Percentiles rank a stretch among this genome's conserved stretches.
Conservation (phyloP, 164 flowering plant genomes). For the Berberis thunbergii region DNA sequence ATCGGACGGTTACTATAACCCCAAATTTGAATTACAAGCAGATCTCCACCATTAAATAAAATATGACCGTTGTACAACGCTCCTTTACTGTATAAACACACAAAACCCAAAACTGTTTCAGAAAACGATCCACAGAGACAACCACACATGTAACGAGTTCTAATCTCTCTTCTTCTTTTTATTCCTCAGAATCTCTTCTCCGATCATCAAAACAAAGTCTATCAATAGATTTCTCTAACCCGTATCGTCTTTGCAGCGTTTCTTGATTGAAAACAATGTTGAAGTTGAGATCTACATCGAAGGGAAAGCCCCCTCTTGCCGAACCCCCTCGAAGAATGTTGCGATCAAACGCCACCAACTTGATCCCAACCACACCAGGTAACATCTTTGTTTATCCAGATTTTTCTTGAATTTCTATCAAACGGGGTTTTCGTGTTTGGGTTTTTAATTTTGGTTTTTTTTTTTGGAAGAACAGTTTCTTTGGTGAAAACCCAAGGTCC, state of each 20-base stretch:
- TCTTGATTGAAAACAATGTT: conserved; percentile 17
- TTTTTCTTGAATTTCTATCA: background rate
- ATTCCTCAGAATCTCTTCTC: background rate
- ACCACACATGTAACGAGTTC: background rate
- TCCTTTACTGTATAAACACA: conserved; percentile 7
- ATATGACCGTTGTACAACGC: conserved; percentile 37
- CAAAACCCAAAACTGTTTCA: conserved; percentile 6
- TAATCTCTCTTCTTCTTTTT: background rate
- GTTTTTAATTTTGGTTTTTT: background rate
- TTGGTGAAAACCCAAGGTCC: conserved; percentile 31
- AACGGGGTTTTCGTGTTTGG: background rate
- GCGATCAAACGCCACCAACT: conserved; percentile 22
- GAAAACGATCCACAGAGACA: background rate
- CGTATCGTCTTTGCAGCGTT: conserved; percentile 1
- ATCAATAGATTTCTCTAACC: background rate
- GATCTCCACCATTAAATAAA: conserved; percentile 22
- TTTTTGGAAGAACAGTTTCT: conserved; percentile 26
- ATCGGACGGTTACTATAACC: background rate
- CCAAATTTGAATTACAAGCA: conserved; percentile 1
- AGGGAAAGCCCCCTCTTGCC: conserved; percentile 59
- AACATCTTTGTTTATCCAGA: background rate
- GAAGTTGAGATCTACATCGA: conserved; percentile 31
- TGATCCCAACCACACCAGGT: conserved; percentile 50
- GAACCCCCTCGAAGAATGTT: conserved; percentile 47
- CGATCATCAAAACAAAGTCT: background rate